Base-by-base conservation (phyloP, 2,329 filamentous ascomycete species). In the Leptographium lundbergii region DNA sequence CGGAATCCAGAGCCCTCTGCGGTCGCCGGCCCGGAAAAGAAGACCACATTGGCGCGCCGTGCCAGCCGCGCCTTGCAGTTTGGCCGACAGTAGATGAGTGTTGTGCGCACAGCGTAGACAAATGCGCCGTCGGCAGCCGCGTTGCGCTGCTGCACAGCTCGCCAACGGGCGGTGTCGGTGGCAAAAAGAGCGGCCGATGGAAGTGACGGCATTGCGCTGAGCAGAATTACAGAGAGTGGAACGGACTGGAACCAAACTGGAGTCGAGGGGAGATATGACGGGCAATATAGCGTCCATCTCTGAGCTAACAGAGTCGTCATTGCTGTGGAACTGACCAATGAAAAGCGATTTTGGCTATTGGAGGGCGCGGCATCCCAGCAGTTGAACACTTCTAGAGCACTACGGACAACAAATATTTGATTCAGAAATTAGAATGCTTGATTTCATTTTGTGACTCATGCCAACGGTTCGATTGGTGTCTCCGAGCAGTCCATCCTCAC, bases 1-100 rank as follows among this genome's bases (percentile, higher is more conserved):
- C 81, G 73, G 65, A 76, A 85, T 1, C 81, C 77, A 6, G 70
- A 75, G 1, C 64, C 62, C 50, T 70, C 69, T 1, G 83, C 83
- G 34, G 77, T 72, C 0, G 66, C 61, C 0, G 73, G 65, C 0
- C 70, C 74, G 19, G 74, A 67, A 68, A 76, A 82, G 69, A 84
- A 86, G 1, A 69, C 67, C 4, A 85, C 76, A 56, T 86, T 86
- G 56, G 80, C 77, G 53, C 82, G 76, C 2, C 82, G 76, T 1
- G 84, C 81, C 14, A 85, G 76, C 0, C 83, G 76, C 2, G 81
- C 80, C 19, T 78, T 77, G 67, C 83, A 86, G 24, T 76, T 81
- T 1, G 82, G 81, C 1, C 82, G 76, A 67, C 83, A 86, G 69
- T 82, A 86, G 60, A 77, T 73, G 61, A 71, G 69, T n/a, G 75